Base-by-base conservation (phyloP, 768 basidiomycete genomes). In the Asterophora lycoperdoides region DNA sequence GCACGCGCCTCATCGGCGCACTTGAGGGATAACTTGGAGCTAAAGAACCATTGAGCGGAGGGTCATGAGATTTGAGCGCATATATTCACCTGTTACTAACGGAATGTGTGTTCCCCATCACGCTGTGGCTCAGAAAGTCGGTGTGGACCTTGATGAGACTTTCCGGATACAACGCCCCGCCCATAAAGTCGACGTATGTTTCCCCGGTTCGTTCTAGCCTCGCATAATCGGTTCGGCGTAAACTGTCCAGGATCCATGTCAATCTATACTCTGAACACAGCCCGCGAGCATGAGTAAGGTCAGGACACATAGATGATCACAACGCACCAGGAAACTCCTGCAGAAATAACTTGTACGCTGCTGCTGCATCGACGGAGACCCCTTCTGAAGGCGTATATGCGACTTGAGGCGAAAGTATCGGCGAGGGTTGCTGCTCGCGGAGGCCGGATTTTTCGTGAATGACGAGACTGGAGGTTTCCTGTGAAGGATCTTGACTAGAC, bases 121-220 rank as follows among this genome's bases (percentile, higher is more conserved):
- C 73, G 59, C 66, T 80, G 43, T 68, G 70, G 34, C 73, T 79
- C 28, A 92, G 75, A 60, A 90, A 89, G 42, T 79, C 77, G 34
- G 81, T 73, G 56, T 90, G 86, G 8, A 80, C 78, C 33, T 75
- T 76, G 49, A 91, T 77, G 29, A 92, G 78, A 56, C 81, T 84
- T 56, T 88, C 84, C 9, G 89, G 89, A 54, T 88, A 89, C 29
- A 91, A 70, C 0, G 86, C 78, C 18, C 86, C 88, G 26, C 89
- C 89, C 86, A 91, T 91, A 55, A 86, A 91, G 59, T 92, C 89
- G 52, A 89, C 83, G 51, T 91, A 91, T 8, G 83, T 84, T 68
- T 90, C 86, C 5, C 79, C 79, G 8, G 70, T 68, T 10, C 74
- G 75, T 52, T 83, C 78, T 36, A 86, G 70, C 44, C 85, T 68